A percentile compares a stretch with the other conserved stretches of the same genome.
phyloP scores from a whole-genome alignment of 2,329 filamentous ascomycete species.

The Colletotrichum coccodes region DNA sequence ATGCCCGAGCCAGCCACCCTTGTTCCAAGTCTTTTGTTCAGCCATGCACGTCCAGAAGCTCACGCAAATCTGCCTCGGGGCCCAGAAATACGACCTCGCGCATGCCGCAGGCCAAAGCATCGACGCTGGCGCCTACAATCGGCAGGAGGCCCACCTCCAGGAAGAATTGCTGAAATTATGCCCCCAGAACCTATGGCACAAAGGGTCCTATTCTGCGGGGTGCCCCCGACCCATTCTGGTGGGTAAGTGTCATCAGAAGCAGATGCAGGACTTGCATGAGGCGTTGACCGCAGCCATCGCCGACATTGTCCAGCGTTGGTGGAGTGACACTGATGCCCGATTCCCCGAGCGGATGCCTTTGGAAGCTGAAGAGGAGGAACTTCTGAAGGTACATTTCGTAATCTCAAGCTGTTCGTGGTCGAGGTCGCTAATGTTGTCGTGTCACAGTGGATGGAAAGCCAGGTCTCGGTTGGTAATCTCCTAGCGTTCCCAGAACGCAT shows the following conservation, averaged over 20 bases:
- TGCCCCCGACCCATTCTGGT: conserved; percentile 49
- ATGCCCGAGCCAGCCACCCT: not conserved
- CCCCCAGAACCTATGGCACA: conserved; percentile 41
- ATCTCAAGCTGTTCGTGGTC: not conserved
- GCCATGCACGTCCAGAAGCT: not conserved
- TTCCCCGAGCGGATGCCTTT: conserved; percentile 48
- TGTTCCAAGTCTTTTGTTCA: not conserved
- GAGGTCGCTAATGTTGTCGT: not conserved
- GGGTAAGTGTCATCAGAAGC: conserved; percentile 40
- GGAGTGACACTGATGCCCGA: conserved; percentile 42
- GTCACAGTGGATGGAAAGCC: conserved; percentile 42
- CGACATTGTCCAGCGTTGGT: conserved; percentile 52
- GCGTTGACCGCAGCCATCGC: conserved; percentile 44
- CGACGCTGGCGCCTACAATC: not conserved
- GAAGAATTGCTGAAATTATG: conserved; percentile 36
- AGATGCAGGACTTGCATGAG: conserved; percentile 42
- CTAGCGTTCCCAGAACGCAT: conserved; percentile 34
- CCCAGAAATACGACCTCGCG: not conserved
- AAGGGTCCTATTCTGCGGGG: conserved; percentile 38
- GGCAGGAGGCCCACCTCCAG: conserved; percentile 15
- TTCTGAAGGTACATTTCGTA: conserved; percentile 38
- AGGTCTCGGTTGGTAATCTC: conserved; percentile 39
- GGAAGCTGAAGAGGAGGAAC: conserved; percentile 40
- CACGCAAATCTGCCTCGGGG: not conserved
- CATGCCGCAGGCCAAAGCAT: not conserved